These are phyloP conservation scores for Endocalyx cinctus DNA, from an alignment of 2,329 filamentous ascomycete species.

Conservation along the genomic window DNA sequence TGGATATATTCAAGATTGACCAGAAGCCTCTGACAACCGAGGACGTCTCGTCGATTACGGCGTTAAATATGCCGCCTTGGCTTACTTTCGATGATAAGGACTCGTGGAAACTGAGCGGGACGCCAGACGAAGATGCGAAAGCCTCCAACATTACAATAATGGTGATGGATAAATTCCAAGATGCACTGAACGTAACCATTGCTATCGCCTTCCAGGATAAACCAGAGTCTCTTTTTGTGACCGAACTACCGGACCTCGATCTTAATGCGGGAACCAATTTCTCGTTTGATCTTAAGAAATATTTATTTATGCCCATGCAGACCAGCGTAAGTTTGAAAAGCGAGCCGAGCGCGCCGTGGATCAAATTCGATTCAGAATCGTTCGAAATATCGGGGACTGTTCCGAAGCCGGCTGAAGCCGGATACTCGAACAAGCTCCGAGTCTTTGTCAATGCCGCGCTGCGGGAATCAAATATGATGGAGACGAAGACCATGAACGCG, in stretches of 20 bases:
- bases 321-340: conserved; percentile 17
- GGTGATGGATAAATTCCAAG: conserved; percentile 54
- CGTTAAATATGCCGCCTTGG: conserved; percentile 60
- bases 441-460: conserved; percentile 20
- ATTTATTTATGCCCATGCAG: conserved; percentile 20
- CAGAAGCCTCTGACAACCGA: conserved; percentile 41
- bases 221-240: conserved; percentile 20
- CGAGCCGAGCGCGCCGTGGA: conserved; percentile 24
- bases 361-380: conserved; percentile 23
- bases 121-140: conserved; percentile 51
- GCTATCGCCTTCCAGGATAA: conserved; percentile 19
- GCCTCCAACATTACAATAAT: conserved; percentile 60
- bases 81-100: conserved; percentile 56
- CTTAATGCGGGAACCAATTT: conserved; percentile 22
- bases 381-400: conserved; percentile 21
- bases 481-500: conserved; percentile 19
- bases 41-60: conserved; percentile 48
- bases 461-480: conserved; percentile 15
- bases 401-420: conserved; percentile 10
- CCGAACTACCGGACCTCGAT: conserved; percentile 23
- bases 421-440: conserved; percentile 7
- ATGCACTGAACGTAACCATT: conserved; percentile 55
- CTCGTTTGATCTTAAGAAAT: conserved; percentile 25
- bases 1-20: conserved; percentile 53
- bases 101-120: conserved; percentile 61